Evolutionary conservation across 2,329 filamentous ascomycete species (phyloP).

Genomic region (Dothideomycetes sp.): DNA sequence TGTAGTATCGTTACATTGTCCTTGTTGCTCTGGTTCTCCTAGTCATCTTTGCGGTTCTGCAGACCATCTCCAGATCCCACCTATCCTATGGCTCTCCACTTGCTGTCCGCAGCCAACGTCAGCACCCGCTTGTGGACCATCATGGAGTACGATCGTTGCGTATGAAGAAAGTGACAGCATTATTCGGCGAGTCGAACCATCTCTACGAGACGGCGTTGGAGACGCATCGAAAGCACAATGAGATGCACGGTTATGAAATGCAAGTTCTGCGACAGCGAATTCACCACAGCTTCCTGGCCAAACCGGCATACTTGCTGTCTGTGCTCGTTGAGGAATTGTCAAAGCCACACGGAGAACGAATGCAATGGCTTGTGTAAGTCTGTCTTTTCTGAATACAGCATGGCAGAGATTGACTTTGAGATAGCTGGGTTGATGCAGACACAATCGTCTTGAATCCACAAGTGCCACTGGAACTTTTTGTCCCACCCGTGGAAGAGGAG

Average conservation of each 20-base stretch:
- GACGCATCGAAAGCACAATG: slow-evolving; percentile 28
- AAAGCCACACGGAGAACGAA: slow-evolving; percentile 20
- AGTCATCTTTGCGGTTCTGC: slow-evolving; percentile 1
- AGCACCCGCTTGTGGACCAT: neutral
- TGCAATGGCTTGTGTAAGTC: slow-evolving; percentile 27
- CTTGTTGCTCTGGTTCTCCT: slow-evolving; percentile 1
- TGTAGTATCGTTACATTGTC: slow-evolving; percentile 4
- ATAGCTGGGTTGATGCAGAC: slow-evolving; percentile 22
- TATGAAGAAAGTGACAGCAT: slow-evolving; percentile 28
- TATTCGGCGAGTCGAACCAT: slow-evolving; percentile 25
- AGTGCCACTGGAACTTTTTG: slow-evolving; percentile 25
- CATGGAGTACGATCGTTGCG: neutral
- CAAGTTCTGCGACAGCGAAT: slow-evolving; percentile 27
- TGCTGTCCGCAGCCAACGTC: neutral
- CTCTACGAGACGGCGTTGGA: slow-evolving; percentile 30
- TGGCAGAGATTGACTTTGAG: slow-evolving; percentile 9
- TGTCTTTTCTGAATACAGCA: no score
- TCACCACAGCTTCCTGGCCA: slow-evolving; percentile 15
- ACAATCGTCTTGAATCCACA: slow-evolving; percentile 23
- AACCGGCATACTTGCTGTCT: slow-evolving; percentile 21
- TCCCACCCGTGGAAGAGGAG: slow-evolving; percentile 23
- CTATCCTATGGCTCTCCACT: neutral
- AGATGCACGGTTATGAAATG: slow-evolving; percentile 29
- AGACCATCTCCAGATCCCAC: slow-evolving; percentile 1
- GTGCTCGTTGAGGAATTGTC: slow-evolving; percentile 23